A percentile compares a stretch with the other conserved stretches of the same genome.
Evolutionary conservation across 306 rosid species (phyloP).

Genomic region (Crataegus laevigata): DNA sequence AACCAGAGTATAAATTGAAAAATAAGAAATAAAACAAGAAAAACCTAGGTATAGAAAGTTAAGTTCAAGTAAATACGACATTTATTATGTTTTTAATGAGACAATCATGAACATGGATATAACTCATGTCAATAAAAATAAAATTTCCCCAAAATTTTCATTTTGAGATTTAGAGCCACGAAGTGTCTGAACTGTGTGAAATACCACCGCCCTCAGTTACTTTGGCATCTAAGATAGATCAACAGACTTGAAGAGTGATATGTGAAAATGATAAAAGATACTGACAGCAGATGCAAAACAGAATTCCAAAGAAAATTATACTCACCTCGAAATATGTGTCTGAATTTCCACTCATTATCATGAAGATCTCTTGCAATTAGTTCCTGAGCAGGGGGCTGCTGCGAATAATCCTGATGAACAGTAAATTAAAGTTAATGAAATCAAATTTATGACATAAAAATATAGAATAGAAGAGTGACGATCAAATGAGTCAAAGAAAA

Average conservation of each 20-base stretch:
- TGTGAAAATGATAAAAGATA: background rate
- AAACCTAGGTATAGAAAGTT: background rate
- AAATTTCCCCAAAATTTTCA: background rate
- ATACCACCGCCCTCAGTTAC: background rate
- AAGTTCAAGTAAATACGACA: background rate
- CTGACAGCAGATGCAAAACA: background rate
- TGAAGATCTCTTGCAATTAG: constrained; percentile 68
- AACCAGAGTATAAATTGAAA: background rate
- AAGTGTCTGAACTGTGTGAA: background rate
- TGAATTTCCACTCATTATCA: constrained; percentile 69
- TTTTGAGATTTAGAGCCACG: background rate
- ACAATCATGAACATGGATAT: background rate
- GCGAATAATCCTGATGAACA: constrained; percentile 52
- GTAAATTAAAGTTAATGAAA: background rate
- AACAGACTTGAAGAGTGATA: background rate
- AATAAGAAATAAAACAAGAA: background rate
- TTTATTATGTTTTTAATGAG: background rate
- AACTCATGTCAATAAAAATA: background rate
- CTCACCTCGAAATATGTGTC: constrained; percentile 65
- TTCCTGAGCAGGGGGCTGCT: constrained; percentile 74
- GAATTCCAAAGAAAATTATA: background rate
- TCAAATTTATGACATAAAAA: background rate
- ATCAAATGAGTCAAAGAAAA: background rate
- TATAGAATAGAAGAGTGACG: background rate
- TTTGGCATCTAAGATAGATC: background rate